These are phyloP conservation scores for Lepiota subincarnata DNA, from an alignment of 768 basidiomycete genomes.

Conservation along the genomic window DNA sequence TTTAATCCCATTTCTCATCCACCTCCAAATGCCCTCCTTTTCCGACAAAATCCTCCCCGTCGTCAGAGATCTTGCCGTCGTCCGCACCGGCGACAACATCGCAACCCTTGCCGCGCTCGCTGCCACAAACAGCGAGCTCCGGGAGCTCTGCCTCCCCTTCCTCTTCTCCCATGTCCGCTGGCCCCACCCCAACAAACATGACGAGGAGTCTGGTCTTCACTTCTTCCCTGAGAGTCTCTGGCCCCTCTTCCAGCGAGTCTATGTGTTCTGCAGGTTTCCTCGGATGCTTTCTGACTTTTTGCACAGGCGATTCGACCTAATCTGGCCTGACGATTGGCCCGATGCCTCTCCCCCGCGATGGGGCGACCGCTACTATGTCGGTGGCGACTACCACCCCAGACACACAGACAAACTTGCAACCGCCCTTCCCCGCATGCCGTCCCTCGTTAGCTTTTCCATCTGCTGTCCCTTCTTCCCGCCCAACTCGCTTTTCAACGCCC, in stretches of 20 bases:
- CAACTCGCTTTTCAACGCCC: conserved; percentile 28
- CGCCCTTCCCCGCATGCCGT: conserved; percentile 33
- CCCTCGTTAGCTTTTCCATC: conserved; percentile 30
- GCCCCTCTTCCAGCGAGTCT: conserved; percentile 33
- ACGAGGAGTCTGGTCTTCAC: conserved; percentile 29
- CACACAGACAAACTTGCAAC: conserved; percentile 32
- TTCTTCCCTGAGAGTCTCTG: conserved; percentile 37
- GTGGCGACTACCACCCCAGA: conserved; percentile 31
- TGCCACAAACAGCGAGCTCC: conserved; percentile 22
- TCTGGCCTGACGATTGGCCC: conserved; percentile 44
- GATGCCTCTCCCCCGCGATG: conserved; percentile 36
- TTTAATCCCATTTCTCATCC: conserved; percentile 1
- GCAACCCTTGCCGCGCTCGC: conserved; percentile 23
- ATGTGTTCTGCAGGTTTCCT: neutral
- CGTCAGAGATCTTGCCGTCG: conserved; percentile 17
- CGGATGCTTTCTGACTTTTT: neutral
- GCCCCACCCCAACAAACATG: conserved; percentile 36
- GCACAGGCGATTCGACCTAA: conserved; percentile 30
- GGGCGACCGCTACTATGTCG: conserved; percentile 31
- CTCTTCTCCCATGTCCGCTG: conserved; percentile 34
- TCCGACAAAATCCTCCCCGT: conserved; percentile 15
- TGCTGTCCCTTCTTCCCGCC: conserved; percentile 39
- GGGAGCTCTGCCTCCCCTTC: conserved; percentile 24
- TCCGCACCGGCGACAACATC: conserved; percentile 14
- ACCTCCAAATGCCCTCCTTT: neutral